phyloP scores from a whole-genome alignment of 805 yeast genomes.

The Monosporozyma unispora region DNA sequence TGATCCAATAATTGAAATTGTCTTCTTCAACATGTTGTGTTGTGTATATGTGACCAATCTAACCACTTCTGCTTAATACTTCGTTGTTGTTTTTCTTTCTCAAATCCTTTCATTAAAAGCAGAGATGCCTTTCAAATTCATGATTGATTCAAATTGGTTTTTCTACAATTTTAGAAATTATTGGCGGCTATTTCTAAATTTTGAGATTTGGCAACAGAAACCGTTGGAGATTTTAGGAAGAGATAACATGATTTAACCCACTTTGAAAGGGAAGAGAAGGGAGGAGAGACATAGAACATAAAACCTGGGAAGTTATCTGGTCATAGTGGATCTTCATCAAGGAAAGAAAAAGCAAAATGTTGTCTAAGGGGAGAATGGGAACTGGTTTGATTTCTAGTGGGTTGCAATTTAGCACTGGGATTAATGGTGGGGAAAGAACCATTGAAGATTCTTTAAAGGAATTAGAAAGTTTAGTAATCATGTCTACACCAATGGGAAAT shows the following conservation, averaged over 20 bases:
- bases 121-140: no score
- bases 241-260: no score
- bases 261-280: no score
- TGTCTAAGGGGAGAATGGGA: not conserved
- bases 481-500: not conserved
- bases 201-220: not conserved
- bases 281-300: no score
- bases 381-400: not conserved
- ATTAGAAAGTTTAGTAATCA: constrained; percentile 4
- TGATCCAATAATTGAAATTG: constrained; percentile 75
- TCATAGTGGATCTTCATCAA: no score
- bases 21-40: constrained; percentile 5
- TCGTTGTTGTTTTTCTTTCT: no score
- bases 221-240: not conserved
- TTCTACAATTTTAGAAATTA: not conserved
- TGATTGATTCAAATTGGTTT: no score
- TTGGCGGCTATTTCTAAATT: not conserved
- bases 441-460: constrained; percentile 18
- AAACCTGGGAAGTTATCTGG: no score
- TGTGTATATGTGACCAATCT: no score
- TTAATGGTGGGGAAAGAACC: constrained; percentile 2
- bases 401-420: not conserved
- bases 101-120: no score
- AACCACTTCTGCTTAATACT: no score
- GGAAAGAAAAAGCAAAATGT: not conserved